A percentile compares a stretch with the other conserved stretches of the same genome.
Conservation (phyloP, 1,284 basidiomycete genomes). For the Trametes versicolor region DNA sequence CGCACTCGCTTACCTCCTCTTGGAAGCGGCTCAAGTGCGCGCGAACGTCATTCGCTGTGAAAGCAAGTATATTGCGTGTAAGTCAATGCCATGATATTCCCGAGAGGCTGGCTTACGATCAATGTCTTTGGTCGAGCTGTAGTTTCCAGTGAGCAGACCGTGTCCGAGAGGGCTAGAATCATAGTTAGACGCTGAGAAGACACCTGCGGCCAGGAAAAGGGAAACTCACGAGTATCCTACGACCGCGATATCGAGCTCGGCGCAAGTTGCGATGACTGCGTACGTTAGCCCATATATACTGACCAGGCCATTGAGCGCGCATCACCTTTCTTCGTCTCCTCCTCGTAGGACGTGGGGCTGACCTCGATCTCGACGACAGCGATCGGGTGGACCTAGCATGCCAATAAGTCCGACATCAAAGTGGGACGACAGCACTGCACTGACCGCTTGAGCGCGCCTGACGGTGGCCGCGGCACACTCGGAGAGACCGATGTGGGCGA, state of each 20-base stretch:
- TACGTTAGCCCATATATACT: slow-evolving; percentile 1
- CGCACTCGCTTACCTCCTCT: slow-evolving; percentile 39
- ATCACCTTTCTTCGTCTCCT: slow-evolving; percentile 55
- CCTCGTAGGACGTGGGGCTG: slow-evolving; percentile 59
- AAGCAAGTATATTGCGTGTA: too few relatives aligned
- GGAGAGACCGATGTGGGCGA: slow-evolving; percentile 57
- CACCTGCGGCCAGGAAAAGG: not conserved
- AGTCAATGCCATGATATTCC: too few relatives aligned
- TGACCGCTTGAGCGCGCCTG: slow-evolving; percentile 42
- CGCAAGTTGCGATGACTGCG: slow-evolving; percentile 48
- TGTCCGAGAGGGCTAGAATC: slow-evolving; percentile 59
- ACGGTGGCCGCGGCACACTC: slow-evolving; percentile 59
- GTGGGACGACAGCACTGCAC: not conserved
- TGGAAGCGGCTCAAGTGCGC: slow-evolving; percentile 47
- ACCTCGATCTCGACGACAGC: slow-evolving; percentile 63
- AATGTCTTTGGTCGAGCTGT: slow-evolving; percentile 59
- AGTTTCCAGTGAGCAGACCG: slow-evolving; percentile 64
- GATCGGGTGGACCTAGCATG: slow-evolving; percentile 51
- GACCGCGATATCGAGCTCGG: slow-evolving; percentile 60
- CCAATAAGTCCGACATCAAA: not conserved
- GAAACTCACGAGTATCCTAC: slow-evolving; percentile 58
- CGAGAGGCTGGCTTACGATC: slow-evolving; percentile 32
- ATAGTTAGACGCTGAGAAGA: too few relatives aligned
- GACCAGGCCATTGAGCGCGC: not conserved
- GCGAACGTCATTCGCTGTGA: slow-evolving; percentile 48